These are phyloP conservation scores for Naganishia albida DNA, from an alignment of 1,284 basidiomycete genomes.

Conservation along the genomic window DNA sequence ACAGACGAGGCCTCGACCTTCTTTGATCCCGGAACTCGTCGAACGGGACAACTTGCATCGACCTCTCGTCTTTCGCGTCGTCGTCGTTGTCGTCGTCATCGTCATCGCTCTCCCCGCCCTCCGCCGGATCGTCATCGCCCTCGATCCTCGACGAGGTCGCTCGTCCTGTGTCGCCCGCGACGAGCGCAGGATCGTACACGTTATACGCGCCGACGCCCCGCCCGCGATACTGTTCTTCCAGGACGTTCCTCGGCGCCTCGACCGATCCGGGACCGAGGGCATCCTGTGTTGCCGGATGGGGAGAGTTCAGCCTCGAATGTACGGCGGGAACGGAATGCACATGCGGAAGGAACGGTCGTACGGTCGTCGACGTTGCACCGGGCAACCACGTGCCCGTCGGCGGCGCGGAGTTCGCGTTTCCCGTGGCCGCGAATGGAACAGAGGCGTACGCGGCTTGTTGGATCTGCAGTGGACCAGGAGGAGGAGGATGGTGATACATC, in stretches of 20 bases:
- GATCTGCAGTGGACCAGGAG: conserved; percentile 9
- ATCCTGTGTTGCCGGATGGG: background rate
- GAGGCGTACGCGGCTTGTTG: conserved; percentile 2
- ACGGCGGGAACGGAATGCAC: background rate
- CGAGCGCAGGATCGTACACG: background rate
- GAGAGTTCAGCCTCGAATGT: background rate
- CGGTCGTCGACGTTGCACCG: background rate
- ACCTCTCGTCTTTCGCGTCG: background rate
- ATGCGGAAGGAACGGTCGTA: conserved; percentile 2
- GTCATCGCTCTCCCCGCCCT: no score
- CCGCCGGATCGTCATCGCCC: background rate
- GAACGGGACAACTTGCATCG: background rate
- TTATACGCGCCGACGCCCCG: background rate
- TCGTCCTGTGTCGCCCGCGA: no score
- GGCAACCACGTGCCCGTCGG: background rate
- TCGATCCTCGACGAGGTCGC: no score
- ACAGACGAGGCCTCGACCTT: background rate
- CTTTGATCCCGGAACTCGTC: background rate
- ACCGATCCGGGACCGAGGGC: background rate
- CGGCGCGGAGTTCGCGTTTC: background rate
- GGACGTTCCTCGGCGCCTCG: background rate
- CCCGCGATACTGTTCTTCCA: background rate
- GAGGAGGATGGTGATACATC: background rate
- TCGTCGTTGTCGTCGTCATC: background rate
- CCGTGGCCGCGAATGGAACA: background rate